Evolutionary conservation across 1,139 yeast genomes (phyloP), one percentile per base, ranked within the genome.

Genomic region (Kazachstania sp.): DNA sequence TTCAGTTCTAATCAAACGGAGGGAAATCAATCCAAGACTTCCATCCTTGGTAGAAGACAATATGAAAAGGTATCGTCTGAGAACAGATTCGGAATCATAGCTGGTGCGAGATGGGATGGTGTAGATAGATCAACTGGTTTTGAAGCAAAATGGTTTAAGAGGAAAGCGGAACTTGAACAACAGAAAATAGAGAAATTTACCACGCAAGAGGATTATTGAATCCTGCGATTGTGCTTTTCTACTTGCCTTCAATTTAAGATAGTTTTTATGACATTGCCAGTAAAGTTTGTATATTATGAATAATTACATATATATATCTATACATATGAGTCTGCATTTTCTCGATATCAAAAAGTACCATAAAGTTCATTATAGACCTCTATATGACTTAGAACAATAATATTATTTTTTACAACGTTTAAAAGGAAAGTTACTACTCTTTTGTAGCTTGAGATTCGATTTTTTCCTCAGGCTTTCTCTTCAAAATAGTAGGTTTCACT

Each of bases 31-130:
- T 47, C 42, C 35, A 46, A 51, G 13, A 52, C 56, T 1, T 68
- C 75, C 16, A 47, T 60, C 18, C 52, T 72, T n/a, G 78, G 77
- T 2, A 55, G 80, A 47, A 73, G 72, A 48, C 58, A 71, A 26
- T 81, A 73, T 52, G 48, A 49, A 20, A 69, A 72, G 18, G 79
- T 85, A 0, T 77, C 67, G 47, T 78, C 86, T 0, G 77, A 77
- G 26, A 90, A 90, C 60, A 66, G 97, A 51, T 90, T 86, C 65
- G 75, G 75, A 3, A 81, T 90, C 18, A 68, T 69, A 5, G 95
- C 97, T 0, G 97, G 97, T 0, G 71, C 72, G 54, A 71, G 86
- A 48, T 90, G 97, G 97, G 97, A 90, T 63, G 97, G 97, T 0
- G 81, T 88, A 0, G 94, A 87, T 64, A 70, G 97, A 50, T 79